A percentile compares a stretch with the other conserved stretches of the same genome.
These are phyloP conservation scores for Rhizoctonia solani DNA, from an alignment of 1,284 basidiomycete genomes.

Conservation along the genomic window DNA sequence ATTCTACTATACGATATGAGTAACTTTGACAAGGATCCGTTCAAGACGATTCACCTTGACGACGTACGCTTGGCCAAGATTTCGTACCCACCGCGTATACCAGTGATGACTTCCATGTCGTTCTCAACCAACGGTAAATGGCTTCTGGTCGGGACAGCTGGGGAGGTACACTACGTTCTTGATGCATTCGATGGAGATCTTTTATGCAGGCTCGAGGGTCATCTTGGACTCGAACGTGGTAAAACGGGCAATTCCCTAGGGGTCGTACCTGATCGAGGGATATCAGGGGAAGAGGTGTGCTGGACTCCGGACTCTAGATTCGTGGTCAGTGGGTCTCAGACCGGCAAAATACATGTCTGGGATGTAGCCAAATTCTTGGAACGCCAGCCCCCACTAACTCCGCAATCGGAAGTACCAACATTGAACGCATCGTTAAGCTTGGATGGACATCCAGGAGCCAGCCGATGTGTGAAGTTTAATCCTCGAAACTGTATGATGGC, in stretches of 20 bases:
- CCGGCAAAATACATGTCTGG: slow-evolving; percentile 82
- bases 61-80: slow-evolving; percentile 75
- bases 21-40: slow-evolving; percentile 91
- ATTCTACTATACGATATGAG: slow-evolving; percentile 88
- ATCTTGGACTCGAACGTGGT: slow-evolving; percentile 74
- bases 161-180: slow-evolving; percentile 89
- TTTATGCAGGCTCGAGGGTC: slow-evolving; percentile 82
- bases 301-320: slow-evolving; percentile 94
- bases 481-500: slow-evolving; percentile 88
- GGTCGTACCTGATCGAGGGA: slow-evolving; percentile 73
- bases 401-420: slow-evolving; percentile 28
- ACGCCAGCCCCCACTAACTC: slow-evolving; percentile 23
- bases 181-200: slow-evolving; percentile 86
- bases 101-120: slow-evolving; percentile 86
- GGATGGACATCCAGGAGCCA: slow-evolving; percentile 80
- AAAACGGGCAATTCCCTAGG: slow-evolving; percentile 52
- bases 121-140: slow-evolving; percentile 92
- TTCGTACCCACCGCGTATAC: slow-evolving; percentile 82
- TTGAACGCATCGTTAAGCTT: slow-evolving; percentile 46
- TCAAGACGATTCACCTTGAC: slow-evolving; percentile 78
- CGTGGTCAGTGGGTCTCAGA: slow-evolving; percentile 78
- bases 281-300: slow-evolving; percentile 85
- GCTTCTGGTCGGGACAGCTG: slow-evolving; percentile 90
- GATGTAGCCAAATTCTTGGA: slow-evolving; percentile 53
- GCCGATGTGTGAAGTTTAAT: slow-evolving; percentile 85